Percentiles rank a stretch among this genome's conserved stretches.
These are phyloP conservation scores for Cladophialophora yegresii DNA, from an alignment of 2,329 filamentous ascomycete genomes.

Conservation along the genomic window DNA sequence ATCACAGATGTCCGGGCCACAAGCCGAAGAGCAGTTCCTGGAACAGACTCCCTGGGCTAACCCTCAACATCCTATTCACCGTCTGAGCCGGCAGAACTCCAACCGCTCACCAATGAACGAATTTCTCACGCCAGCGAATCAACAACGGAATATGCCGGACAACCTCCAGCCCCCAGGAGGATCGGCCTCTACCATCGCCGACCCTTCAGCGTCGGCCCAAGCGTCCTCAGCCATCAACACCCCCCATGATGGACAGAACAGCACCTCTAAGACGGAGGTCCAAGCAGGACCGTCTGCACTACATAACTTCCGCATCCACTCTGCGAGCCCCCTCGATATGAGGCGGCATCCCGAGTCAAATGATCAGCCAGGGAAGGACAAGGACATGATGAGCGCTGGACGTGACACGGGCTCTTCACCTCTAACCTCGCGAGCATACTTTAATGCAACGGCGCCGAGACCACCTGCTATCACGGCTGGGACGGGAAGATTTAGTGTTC, in stretches of 20 bases:
- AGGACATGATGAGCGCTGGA: not conserved
- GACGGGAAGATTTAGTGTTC: conserved; percentile 38
- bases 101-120: conserved; percentile 41
- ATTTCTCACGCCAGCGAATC: conserved; percentile 48
- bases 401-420: conserved; percentile 29
- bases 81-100: conserved; percentile 43
- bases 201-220: conserved; percentile 46
- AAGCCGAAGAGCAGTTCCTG: conserved; percentile 76
- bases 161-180: conserved; percentile 46
- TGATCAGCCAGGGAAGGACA: conserved; percentile 20
- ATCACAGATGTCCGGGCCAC: conserved; percentile 41
- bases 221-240: conserved; percentile 50
- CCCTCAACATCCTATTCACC: conserved; percentile 74
- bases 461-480: conserved; percentile 28
- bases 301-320: conserved; percentile 29
- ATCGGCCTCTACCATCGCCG: conserved; percentile 51
- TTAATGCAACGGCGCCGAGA: conserved; percentile 11
- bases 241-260: conserved; percentile 46
- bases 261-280: conserved; percentile 39
- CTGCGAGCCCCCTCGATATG: conserved; percentile 32
- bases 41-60: conserved; percentile 93
- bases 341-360: conserved; percentile 26
- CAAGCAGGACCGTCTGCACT: conserved; percentile 12
- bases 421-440: conserved; percentile 26
- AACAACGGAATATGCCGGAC: conserved; percentile 47